Evolutionary conservation across 78 protist species (phyloP), one percentile per base, ranked within the genome.

Genomic region (Cavenderia fasciculata): DNA sequence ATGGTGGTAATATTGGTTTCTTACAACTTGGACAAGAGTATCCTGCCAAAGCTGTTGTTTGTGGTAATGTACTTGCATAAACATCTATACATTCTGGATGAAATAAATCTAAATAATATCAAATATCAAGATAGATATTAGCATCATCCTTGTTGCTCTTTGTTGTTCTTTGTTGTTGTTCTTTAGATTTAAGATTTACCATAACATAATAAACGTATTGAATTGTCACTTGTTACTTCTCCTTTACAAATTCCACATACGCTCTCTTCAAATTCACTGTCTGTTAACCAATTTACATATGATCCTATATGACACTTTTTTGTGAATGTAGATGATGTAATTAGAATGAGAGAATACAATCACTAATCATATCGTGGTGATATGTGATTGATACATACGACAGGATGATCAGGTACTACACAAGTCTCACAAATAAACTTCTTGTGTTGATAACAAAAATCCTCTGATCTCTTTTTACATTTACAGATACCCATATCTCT

Each of bases 31-130:
- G 90, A 68, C 90, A 82, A 31, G 78, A 43, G 33, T 82, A 82
- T 7, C 70, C 49, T 21, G 44, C 52, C 19, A 11, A 29, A 56
- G 78, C 43, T 19, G 78, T 68, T 3, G 59, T 68, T 14, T 41
- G 61, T 51, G 90, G 71, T 36, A 82, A 44, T 82, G 90, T 36
- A 38, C 59, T 41, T 40, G 74, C 90, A 82, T 82, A 82, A 10
- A 82, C 90, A 56, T 82, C 90, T n/a, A 82, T 82, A 43, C 90
- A 82, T 49, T 82, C 90, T 68, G 90, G 90, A 68, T 82, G 90
- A 49, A 43, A 82, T 31, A 82, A 34, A 68, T 82, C 72, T 63
- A 40, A 19, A 56, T 44, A n/a, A n/a, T n/a, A n/a, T n/a, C n/a
- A n/a, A n/a, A n/a, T n/a, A n/a, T n/a, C n/a, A n/a, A n/a, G n/a